Percentiles rank a stretch among this genome's conserved stretches.
Conservation (phyloP, 148 eudicot species). For the Rhododendron molle region DNA sequence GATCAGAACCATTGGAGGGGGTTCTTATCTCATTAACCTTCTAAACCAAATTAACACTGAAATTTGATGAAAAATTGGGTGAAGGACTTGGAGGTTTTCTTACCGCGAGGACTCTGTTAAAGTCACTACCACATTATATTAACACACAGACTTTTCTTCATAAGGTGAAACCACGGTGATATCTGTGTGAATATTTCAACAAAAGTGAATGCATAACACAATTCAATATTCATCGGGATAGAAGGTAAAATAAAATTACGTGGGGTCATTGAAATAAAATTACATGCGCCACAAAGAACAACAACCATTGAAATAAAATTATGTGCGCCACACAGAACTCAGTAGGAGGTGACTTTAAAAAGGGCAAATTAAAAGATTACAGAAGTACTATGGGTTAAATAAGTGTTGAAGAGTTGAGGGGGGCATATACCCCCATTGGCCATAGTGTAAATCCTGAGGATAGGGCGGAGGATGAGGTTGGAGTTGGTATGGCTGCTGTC, state of each 20-base stretch:
- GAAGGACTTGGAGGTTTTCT: neutral
- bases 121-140: neutral
- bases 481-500: neutral
- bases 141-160: neutral
- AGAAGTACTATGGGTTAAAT: neutral
- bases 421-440: neutral
- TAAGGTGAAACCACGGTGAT: neutral
- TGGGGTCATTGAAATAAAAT: neutral
- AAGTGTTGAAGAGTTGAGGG: neutral
- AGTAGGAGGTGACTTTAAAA: neutral
- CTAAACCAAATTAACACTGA: neutral
- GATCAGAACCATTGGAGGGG: neutral
- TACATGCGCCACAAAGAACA: neutral
- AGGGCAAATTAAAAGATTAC: neutral
- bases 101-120: neutral
- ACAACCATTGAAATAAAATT: neutral
- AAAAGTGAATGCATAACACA: neutral
- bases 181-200: neutral
- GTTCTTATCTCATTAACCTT: neutral
- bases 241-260: neutral
- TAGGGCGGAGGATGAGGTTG: neutral
- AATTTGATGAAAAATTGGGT: neutral
- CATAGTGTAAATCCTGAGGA: neutral
- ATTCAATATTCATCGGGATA: neutral
- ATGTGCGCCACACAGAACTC: neutral